Percentiles rank a stretch among this genome's conserved stretches.
Conservation (phyloP, 2,329 filamentous ascomycete species). For the Alternaria novae-zelandiae region DNA sequence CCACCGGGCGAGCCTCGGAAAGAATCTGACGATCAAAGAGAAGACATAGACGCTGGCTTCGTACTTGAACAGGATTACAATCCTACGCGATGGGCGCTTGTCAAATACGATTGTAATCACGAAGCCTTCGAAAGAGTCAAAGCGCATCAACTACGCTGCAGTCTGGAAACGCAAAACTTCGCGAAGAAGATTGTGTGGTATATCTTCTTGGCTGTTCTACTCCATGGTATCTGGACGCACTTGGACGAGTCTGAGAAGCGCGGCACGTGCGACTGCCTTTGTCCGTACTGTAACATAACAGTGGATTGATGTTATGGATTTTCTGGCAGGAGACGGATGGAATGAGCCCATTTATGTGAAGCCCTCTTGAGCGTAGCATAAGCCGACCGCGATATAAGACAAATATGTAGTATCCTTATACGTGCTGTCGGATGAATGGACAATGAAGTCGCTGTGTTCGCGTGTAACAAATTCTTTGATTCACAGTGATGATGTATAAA, state of each 20-base stretch:
- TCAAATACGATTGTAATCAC: neutral
- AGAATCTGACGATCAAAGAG: rapidly evolving
- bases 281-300: neutral
- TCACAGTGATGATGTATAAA: rapidly evolving
- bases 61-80: neutral
- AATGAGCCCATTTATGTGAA: neutral
- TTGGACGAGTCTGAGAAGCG: neutral
- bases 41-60: rapidly evolving
- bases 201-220: neutral
- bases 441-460: neutral
- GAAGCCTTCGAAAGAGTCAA: no score
- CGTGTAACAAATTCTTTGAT: neutral
- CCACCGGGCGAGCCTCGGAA: neutral
- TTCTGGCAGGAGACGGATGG: neutral
- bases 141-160: rapidly evolving
- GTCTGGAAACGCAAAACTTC: neutral
- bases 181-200: neutral
- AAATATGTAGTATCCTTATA: neutral
- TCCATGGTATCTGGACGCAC: neutral
- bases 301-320: neutral
- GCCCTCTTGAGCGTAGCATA: rapidly evolving
- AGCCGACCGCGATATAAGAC: neutral
- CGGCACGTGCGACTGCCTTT: neutral
- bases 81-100: neutral
- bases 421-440: neutral